Conservation (phyloP, 257 asterid genomes). For the Solanum rostratum region DNA sequence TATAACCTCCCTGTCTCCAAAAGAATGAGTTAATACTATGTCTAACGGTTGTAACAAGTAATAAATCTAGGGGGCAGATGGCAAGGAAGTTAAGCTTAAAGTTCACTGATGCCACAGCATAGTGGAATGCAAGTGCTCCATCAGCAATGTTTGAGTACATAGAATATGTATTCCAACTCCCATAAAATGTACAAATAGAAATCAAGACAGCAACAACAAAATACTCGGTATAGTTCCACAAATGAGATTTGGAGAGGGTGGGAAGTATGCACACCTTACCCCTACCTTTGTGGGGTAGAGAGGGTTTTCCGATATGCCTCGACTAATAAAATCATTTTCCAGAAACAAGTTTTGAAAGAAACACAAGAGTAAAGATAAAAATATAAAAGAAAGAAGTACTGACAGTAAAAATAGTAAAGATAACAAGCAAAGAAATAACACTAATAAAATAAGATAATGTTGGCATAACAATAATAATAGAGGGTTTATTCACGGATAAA, state of each 20-base stretch:
- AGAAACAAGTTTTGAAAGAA: neutral
- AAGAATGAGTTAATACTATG: neutral
- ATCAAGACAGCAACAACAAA: neutral
- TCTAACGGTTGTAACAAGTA: neutral
- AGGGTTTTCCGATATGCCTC: neutral
- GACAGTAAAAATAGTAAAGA: neutral
- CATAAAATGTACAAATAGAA: neutral
- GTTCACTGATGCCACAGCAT: neutral
- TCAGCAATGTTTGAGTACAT: neutral
- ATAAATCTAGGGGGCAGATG: neutral
- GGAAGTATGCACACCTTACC: neutral
- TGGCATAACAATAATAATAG: neutral
- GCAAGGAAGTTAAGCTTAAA: neutral
- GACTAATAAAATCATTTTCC: neutral
- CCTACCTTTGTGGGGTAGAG: neutral
- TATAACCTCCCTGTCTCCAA: slow-evolving; percentile 54
- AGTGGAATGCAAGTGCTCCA: neutral
- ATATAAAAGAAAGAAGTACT: neutral
- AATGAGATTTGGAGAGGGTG: neutral
- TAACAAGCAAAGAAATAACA: neutral
- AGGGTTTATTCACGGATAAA: neutral
- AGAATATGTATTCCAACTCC: neutral
- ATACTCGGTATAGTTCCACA: neutral
- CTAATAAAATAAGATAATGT: neutral
- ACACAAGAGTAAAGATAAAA: neutral